Evolutionary conservation across 805 yeast genomes (phyloP), one percentile per base, ranked within the genome.

Genomic region (Spathaspora sp.): DNA sequence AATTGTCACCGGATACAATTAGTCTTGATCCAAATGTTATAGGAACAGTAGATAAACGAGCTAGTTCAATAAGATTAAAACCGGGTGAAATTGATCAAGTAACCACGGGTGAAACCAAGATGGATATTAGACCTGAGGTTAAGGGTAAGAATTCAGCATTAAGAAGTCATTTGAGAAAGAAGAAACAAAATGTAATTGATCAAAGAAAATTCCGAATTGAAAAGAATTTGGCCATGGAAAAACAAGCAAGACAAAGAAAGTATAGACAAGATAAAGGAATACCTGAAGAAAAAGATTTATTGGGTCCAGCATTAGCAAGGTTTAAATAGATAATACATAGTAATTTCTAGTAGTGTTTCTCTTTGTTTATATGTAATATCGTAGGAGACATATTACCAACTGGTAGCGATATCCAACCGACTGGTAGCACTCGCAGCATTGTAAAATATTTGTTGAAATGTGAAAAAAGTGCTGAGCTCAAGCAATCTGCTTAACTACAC

Each of bases 1-100:
- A 94, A 70, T 76, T 94, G 58, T 85, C 87, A 58, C 96, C 97
- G 6, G 98, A 93, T 66, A 86, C 96, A 73, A 94, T 94, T 54
- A 77, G 96, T 1, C 73, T 94, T 63, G 97, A 94, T 76, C 98
- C 98, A 52, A 81, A 78, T 61, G 82, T 79, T 49, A 87, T 94
- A 59, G 99, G 99, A 59, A 78, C 83, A 4, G 91, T 94, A 14
- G 93, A 89, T 61, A 80, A 80, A 58, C 77, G 86, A 51, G 86
- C 93, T 4, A 75, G 80, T 14, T 70, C 74, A 14, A 74, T 79
- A 50, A 80, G 97, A 61, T 70, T 86, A 63, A 81, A 82, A 46
- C 85, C 89, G 1, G 72, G 81, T 51, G 84, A 85, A 47, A 61
- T 81, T 42, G 73, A 76, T 17, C 81, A 78, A 55, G 57, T 78